Evolutionary conservation across 2,329 filamentous ascomycete species (phyloP).

Genomic region (Daldinia sp.): DNA sequence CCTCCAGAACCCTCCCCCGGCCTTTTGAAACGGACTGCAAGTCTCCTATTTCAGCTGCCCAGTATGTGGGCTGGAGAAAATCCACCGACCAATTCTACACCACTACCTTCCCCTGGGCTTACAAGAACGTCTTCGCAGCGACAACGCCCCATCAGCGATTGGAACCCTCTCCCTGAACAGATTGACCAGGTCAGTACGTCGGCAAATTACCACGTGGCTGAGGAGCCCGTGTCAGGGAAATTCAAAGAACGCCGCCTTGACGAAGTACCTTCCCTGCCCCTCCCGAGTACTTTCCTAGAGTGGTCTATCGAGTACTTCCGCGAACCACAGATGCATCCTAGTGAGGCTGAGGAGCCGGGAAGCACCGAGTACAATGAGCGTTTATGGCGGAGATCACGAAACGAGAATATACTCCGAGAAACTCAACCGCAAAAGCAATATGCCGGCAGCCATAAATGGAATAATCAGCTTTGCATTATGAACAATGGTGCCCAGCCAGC

Average conservation of each 20-base stretch:
- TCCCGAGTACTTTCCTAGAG: conserved; percentile 85
- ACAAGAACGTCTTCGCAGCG: conserved; percentile 51
- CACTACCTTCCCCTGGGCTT: conserved; percentile 47
- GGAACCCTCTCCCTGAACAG: conserved; percentile 72
- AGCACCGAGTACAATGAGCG: conserved; percentile 96
- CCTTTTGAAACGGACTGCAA: conserved; percentile 69
- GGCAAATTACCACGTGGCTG: conserved; percentile 78
- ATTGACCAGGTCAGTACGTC: conserved; percentile 72
- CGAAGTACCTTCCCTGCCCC: conserved; percentile 71
- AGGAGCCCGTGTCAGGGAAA: conserved; percentile 79
- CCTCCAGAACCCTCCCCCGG: conserved; percentile 64
- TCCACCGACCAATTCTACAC: conserved; percentile 48
- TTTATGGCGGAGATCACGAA: conserved; percentile 89
- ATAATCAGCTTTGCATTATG: conserved; percentile 80
- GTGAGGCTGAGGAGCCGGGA: conserved; percentile 93
- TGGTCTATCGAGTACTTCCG: conserved; percentile 99
- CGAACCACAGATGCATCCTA: conserved; percentile 97
- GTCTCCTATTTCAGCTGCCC: conserved; percentile 65
- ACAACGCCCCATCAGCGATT: conserved; percentile 53
- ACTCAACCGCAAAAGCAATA: conserved; percentile 93
- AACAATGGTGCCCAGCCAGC: conserved; percentile 89
- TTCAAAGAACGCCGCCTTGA: conserved; percentile 71
- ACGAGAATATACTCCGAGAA: conserved; percentile 89
- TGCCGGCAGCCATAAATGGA: conserved; percentile 84
- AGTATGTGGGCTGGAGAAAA: conserved; percentile 60